Percentiles rank a stretch among this genome's conserved stretches.
phyloP scores from a whole-genome alignment of 1,284 basidiomycete species.

The Apiotrichum brassicae region DNA sequence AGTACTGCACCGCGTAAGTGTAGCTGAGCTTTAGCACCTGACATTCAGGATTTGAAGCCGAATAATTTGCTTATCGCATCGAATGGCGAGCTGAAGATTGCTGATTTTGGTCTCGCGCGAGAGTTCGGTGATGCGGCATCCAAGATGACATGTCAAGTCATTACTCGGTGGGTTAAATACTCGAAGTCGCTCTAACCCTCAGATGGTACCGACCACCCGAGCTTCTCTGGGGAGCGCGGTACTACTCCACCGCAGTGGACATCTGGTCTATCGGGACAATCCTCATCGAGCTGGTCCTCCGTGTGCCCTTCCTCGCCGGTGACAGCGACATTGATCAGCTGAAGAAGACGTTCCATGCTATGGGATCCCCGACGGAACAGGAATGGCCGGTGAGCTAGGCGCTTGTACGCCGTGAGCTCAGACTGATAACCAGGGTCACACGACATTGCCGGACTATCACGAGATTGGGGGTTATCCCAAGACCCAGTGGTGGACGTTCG shows the following conservation, averaged over 20 bases:
- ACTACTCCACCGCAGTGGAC: conserved; percentile 96
- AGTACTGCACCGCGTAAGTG: conserved; percentile 78
- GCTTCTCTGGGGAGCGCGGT: conserved; percentile 89
- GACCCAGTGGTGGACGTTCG: conserved; percentile 60
- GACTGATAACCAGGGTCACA: conserved; percentile 61
- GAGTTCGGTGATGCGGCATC: conserved; percentile 75
- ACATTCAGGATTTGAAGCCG: conserved; percentile 83
- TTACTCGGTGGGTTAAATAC: conserved; percentile 64
- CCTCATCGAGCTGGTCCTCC: conserved; percentile 78
- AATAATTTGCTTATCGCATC: conserved; percentile 95
- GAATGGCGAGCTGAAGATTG: conserved; percentile 88
- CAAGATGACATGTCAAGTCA: conserved; percentile 97
- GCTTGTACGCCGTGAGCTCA: background rate
- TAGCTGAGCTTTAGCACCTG: background rate
- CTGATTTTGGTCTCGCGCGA: conserved; percentile 97
- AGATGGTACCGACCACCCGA: conserved; percentile 99
- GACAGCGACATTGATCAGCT: conserved; percentile 95
- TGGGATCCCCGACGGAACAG: conserved; percentile 90
- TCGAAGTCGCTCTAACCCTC: background rate
- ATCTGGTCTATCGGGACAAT: conserved; percentile 99
- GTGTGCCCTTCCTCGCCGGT: conserved; percentile 87
- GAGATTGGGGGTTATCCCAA: conserved; percentile 72
- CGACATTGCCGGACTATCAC: conserved; percentile 80
- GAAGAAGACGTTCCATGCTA: conserved; percentile 85
- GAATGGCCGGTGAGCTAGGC: conserved; percentile 78